Conservation (phyloP, 2,329 filamentous ascomycete species). For the Periconia sp. region DNA sequence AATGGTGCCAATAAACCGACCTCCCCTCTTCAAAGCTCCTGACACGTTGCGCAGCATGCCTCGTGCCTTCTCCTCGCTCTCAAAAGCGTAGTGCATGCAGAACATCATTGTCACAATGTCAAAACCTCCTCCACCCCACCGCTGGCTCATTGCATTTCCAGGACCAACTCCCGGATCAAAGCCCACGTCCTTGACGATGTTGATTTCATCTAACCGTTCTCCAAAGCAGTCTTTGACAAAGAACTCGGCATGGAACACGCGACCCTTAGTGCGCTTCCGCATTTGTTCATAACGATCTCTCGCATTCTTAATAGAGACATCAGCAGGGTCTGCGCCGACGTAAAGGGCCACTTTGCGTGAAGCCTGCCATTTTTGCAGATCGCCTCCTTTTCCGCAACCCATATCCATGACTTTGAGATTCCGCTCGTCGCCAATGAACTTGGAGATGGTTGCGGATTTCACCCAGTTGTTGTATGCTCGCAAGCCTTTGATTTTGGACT, state of each 20-base stretch:
- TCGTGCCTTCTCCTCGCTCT: conserved; percentile 84
- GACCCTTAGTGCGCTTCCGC: conserved; percentile 57
- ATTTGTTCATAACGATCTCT: conserved; percentile 79
- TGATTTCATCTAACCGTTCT: conserved; percentile 77
- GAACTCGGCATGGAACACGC: conserved; percentile 83
- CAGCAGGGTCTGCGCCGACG: conserved; percentile 89
- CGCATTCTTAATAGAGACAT: conserved; percentile 89
- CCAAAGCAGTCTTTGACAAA: conserved; percentile 91
- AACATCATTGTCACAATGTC: conserved; percentile 99
- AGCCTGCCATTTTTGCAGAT: conserved; percentile 93
- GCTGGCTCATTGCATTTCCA: conserved; percentile 59
- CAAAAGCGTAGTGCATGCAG: conserved; percentile 98
- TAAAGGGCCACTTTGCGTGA: conserved; percentile 89
- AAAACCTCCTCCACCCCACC: conserved; percentile 74
- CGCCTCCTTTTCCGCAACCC: conserved; percentile 95
- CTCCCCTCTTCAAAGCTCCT: conserved; percentile 86
- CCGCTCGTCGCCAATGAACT: conserved; percentile 64
- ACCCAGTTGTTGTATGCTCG: conserved; percentile 98
- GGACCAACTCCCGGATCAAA: conserved; percentile 74
- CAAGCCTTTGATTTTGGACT: conserved; percentile 92
- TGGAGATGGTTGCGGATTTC: conserved; percentile 96
- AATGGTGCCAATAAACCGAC: conserved; percentile 90
- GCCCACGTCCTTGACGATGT: conserved; percentile 81
- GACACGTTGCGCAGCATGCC: conserved; percentile 94
- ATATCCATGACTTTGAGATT: conserved; percentile 84